Percentiles rank a stretch among this genome's conserved stretches.
Conservation (phyloP, 2,329 filamentous ascomycete species). For the Neofusicoccum laricinum region DNA sequence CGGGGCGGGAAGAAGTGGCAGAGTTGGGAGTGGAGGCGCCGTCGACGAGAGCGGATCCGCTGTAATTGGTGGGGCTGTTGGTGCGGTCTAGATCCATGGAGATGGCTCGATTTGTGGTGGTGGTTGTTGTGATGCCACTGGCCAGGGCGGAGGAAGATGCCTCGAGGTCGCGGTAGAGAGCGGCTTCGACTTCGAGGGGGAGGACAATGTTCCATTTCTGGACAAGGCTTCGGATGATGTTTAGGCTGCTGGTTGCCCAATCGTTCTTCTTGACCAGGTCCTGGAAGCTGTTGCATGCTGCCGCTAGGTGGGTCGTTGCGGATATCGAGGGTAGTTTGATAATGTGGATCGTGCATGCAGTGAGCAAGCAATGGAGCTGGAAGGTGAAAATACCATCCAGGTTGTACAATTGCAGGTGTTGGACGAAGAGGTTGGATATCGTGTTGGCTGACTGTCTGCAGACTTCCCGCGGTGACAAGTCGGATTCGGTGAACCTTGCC, state of each 20-base stretch:
- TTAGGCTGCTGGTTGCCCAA: conserved; percentile 20
- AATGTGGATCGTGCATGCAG: conserved; percentile 23
- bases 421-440: conserved; percentile 21
- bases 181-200: conserved; percentile 22
- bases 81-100: conserved; percentile 9
- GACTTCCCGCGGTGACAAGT: conserved; percentile 20
- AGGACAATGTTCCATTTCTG: conserved; percentile 24
- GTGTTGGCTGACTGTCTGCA: conserved; percentile 20
- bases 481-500: conserved; percentile 20
- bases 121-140: not conserved
- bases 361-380: conserved; percentile 23
- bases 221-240: conserved; percentile 21
- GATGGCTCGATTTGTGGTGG: not conserved
- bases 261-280: conserved; percentile 20
- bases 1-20: not conserved
- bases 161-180: conserved; percentile 20
- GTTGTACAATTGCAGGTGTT: conserved; percentile 19
- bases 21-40: not conserved
- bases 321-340: conserved; percentile 23
- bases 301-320: conserved; percentile 46
- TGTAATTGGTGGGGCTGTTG: not conserved
- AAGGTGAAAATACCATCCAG: conserved; percentile 21
- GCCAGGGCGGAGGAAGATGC: not conserved
- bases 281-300: conserved; percentile 24
- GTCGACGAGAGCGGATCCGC: not conserved